Evolutionary conservation across 495 filamentous ascomycete genomes (phyloP).

Genomic region (Cairneyella variabilis): DNA sequence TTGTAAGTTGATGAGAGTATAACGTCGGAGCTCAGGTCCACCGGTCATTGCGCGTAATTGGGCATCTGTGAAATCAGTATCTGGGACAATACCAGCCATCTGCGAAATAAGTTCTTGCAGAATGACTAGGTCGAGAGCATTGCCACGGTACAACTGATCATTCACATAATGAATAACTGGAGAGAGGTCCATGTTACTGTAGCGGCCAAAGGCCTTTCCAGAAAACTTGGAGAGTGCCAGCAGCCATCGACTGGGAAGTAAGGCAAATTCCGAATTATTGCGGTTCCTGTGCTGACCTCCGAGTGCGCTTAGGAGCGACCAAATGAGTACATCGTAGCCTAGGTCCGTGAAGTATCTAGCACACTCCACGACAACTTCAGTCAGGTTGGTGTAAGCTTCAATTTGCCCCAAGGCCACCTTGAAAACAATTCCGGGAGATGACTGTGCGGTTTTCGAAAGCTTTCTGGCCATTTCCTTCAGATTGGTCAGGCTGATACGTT

Average conservation of each 20-base stretch:
- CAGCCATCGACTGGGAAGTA: constrained; percentile 87
- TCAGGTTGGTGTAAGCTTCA: constrained; percentile 87
- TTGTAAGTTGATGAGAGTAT: constrained; percentile 70
- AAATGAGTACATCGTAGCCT: constrained; percentile 88
- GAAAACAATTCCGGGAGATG: constrained; percentile 89
- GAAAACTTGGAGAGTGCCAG: constrained; percentile 79
- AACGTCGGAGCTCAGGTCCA: constrained; percentile 71
- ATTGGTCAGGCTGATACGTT: constrained; percentile 81
- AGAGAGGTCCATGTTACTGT: constrained; percentile 73
- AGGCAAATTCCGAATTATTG: constrained; percentile 71
- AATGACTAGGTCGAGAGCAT: constrained; percentile 82
- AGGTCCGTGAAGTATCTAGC: constrained; percentile 89
- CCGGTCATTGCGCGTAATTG: constrained; percentile 85
- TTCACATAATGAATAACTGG: constrained; percentile 89
- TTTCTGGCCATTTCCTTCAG: constrained; percentile 77
- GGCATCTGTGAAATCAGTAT: constrained; percentile 77
- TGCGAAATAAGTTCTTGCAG: constrained; percentile 81
- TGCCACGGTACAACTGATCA: constrained; percentile 72
- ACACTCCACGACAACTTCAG: constrained; percentile 88
- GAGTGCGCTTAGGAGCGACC: constrained; percentile 76
- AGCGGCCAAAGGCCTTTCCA: constrained; percentile 80
- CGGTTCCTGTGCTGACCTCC: constrained; percentile 72
- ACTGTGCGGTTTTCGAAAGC: constrained; percentile 81
- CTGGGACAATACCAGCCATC: constrained; percentile 89
- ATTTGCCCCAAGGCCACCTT: constrained; percentile 80